Evolutionary conservation across 1,284 basidiomycete species (phyloP).

Genomic region (Heliocybe sulcata): DNA sequence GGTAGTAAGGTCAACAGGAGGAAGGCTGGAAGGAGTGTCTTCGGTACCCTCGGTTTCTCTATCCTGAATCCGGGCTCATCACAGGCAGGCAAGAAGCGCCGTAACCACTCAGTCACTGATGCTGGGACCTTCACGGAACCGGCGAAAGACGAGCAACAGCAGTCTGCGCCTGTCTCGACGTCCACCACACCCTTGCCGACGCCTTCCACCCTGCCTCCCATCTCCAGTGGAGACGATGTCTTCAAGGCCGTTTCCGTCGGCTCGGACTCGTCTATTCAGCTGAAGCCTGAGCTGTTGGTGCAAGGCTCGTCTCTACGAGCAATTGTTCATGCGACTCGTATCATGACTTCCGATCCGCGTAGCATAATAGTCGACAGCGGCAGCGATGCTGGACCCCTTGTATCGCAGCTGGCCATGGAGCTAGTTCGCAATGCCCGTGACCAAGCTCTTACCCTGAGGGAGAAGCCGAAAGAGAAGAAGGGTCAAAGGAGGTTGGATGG

Average conservation of each 20-base stretch:
- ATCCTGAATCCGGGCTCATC: conserved; percentile 42
- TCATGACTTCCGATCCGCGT: conserved; percentile 76
- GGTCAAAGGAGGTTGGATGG: conserved; percentile 17
- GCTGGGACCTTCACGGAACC: conserved; percentile 11
- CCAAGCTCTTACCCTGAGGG: conserved; percentile 49
- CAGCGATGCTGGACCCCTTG: conserved; percentile 49
- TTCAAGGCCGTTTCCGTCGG: conserved; percentile 4
- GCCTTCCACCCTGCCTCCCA: background rate
- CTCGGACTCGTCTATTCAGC: conserved; percentile 2
- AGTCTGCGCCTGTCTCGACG: background rate
- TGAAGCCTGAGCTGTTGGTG: conserved; percentile 22
- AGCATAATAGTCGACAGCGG: conserved; percentile 70
- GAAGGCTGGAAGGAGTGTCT: conserved; percentile 52
- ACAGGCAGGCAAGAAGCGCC: conserved; percentile 21
- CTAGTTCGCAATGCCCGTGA: conserved; percentile 72
- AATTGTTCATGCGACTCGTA: conserved; percentile 79
- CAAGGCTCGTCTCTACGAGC: conserved; percentile 67
- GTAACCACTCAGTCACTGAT: conserved; percentile 19
- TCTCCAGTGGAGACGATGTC: background rate
- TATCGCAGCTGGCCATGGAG: conserved; percentile 62
- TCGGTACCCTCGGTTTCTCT: conserved; percentile 63
- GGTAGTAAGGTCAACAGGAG: conserved; percentile 23
- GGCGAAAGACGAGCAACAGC: background rate
- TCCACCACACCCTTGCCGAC: background rate
- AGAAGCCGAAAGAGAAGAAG: conserved; percentile 39